phyloP scores from a whole-genome alignment of 2,329 filamentous ascomycete genomes.

The Leptographium procerum region DNA sequence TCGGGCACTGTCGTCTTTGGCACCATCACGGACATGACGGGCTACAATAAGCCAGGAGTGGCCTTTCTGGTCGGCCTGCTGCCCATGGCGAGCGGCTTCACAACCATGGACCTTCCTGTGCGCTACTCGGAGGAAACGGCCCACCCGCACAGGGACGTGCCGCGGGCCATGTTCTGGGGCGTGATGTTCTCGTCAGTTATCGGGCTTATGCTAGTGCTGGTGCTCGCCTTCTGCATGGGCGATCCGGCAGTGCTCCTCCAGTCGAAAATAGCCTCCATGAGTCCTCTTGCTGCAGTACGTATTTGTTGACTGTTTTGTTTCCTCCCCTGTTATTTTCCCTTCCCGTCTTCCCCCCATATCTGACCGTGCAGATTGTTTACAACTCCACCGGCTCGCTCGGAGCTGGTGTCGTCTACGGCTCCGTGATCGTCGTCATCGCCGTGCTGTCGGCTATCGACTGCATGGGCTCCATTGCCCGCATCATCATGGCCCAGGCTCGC shows the following conservation, averaged over 20 bases:
- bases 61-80: conserved; percentile 2
- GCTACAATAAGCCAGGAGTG: conserved; percentile 2
- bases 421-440: conserved; percentile 1
- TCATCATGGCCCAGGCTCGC: conserved; percentile 2
- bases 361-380: conserved; percentile 1
- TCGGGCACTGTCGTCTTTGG: background rate
- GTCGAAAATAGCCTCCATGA: background rate
- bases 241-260: background rate
- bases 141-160: conserved; percentile 1
- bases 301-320: too few relatives aligned
- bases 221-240: conserved; percentile 2
- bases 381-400: conserved; percentile 1
- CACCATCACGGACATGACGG: background rate
- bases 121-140: conserved; percentile 3
- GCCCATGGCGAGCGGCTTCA: conserved; percentile 4
- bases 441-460: conserved; percentile 1
- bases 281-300: conserved; percentile 1
- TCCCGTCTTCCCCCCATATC: background rate
- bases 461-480: conserved; percentile 4
- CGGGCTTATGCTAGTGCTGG: background rate
- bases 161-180: conserved; percentile 4
- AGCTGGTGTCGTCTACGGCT: conserved; percentile 1
- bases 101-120: conserved; percentile 1
- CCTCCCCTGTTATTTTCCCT: background rate
- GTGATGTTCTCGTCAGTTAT: conserved; percentile 1